A percentile compares a stretch with the other conserved stretches of the same genome.
Conservation (phyloP, 208 protist species). For the Wallacemonas rigidus region DNA sequence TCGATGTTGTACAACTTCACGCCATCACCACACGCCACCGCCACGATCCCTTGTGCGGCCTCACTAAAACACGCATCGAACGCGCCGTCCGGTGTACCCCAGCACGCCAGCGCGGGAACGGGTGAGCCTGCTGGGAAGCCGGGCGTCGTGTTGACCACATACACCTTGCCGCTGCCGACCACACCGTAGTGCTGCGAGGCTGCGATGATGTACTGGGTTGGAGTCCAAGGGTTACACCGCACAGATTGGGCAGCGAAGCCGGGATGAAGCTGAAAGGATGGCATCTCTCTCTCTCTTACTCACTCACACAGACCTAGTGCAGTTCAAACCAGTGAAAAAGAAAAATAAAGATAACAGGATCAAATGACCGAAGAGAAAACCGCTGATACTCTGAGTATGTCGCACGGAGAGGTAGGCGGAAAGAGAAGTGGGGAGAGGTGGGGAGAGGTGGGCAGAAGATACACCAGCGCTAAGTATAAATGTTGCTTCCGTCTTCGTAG, state of each 20-base stretch:
- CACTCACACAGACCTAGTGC: neutral
- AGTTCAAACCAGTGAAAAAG: neutral
- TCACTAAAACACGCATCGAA: constrained; percentile 90
- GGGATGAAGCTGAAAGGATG: constrained; percentile 85
- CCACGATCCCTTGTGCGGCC: constrained; percentile 75
- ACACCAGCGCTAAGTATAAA: no score
- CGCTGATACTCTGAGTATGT: no score
- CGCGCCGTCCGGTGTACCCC: constrained; percentile 81
- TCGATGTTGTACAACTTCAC: constrained; percentile 86
- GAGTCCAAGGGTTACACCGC: constrained; percentile 84
- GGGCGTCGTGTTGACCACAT: constrained; percentile 74
- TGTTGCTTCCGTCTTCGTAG: no score
- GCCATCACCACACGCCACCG: constrained; percentile 85
- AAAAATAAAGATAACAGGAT: constrained; percentile 7
- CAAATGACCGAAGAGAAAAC: neutral
- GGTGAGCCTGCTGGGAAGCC: constrained; percentile 51
- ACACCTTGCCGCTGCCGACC: constrained; percentile 86
- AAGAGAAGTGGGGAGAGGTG: no score
- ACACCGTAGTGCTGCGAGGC: constrained; percentile 88
- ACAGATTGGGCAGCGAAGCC: constrained; percentile 84
- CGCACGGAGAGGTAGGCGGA: no score
- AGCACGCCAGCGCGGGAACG: constrained; percentile 73
- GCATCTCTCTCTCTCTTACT: constrained; percentile 41
- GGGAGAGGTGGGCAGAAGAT: no score
- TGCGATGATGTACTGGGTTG: constrained; percentile 75